Base-by-base conservation (phyloP, 441 rosid genomes). In the Omphalea diandra region DNA sequence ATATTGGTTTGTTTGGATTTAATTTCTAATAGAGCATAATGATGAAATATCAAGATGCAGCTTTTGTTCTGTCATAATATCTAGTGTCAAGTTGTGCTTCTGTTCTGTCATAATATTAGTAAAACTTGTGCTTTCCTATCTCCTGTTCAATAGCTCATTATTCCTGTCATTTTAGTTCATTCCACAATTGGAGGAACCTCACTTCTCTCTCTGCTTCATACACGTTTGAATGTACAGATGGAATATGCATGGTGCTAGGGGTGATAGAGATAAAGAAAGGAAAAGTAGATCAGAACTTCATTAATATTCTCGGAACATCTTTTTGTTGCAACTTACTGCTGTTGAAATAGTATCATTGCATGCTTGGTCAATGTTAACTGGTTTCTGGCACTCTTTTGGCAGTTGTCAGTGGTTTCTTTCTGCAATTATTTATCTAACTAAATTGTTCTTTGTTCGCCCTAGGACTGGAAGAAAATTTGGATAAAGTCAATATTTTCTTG, bases 401-500 rank as follows among this genome's bases (percentile, higher is more conserved):
- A 27, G 35, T 43, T 41, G 26, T 41, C 31, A 11, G 24, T 22
- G 50, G 20, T 7, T 14, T 62, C 11, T 47, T 47, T 65, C 27
- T 29, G 26, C 6, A 7, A 40, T 35, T 46, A 3, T 29, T 55
- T 7, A 53, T 52, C 29, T 33, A 14, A 35, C 41, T 38, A 22
- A 9, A 5, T 20, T 32, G 4, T 31, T 31, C 2, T 58, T 26
- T 33, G n/a, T n/a, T n/a, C n/a, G n/a, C 12, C 29, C 11, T 20
- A 46, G 31, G 65, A 58, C 22, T 1, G 32, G 15, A 55, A 36
- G 64, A 20, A 68, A 44, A 41, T 0, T 41, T 46, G 15, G 72
- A 38, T 43, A 44, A 68, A 57, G 53, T 20, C 27, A 31, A 41
- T 68, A 4, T 43, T 57, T 67, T 55, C 43, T 57, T 26, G 50